Evolutionary conservation across 257 asterid genomes (phyloP), one percentile per base, ranked within the genome.

Genomic region (Anisodus acutangulus): DNA sequence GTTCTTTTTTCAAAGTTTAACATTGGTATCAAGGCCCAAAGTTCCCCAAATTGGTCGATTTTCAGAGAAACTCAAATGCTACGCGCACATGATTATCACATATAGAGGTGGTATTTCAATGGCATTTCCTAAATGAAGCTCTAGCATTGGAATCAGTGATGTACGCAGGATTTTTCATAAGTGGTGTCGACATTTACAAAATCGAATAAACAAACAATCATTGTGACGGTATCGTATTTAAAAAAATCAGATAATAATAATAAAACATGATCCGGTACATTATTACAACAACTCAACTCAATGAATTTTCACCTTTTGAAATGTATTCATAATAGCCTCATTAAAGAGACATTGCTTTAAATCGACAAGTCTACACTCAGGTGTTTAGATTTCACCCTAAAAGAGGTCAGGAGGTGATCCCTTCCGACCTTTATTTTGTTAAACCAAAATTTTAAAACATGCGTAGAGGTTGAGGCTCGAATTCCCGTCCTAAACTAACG

Each of bases 401-500:
- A 31, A 47, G 4, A 58, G 19, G 80, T 47, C 79, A 17, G 57
- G 57, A 43, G 59, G 47, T 47, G 0, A 45, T 71, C 13, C 58
- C 54, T 43, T 71, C 53, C 17, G 37, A 19, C 79, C 57, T 43
- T 26, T 17, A 69, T 69, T 39, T 16, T 0, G 76, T 2, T 64
- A 11, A 31, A 35, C n/a, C 72, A 12, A 66, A 35, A 66, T 12
- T 66, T 22, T 45, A 10, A 10, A 72, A 47, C 13, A 47, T 41
- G 9, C 0, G n/a, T 19, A 47, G 26, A 72, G 41, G 59, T 47
- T 47, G 80, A 74, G 80, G 6, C 4, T 74, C 53, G 8, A 74
- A 49, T 26, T 49, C 80, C n/a, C 43, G 11, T 72, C 79, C 57
- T 71, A 45, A 72, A 71, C 39, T 71, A 71, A 13, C 31, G 63